Conservation (phyloP, 805 yeast species). For the Starmerella potacharoeniae region DNA sequence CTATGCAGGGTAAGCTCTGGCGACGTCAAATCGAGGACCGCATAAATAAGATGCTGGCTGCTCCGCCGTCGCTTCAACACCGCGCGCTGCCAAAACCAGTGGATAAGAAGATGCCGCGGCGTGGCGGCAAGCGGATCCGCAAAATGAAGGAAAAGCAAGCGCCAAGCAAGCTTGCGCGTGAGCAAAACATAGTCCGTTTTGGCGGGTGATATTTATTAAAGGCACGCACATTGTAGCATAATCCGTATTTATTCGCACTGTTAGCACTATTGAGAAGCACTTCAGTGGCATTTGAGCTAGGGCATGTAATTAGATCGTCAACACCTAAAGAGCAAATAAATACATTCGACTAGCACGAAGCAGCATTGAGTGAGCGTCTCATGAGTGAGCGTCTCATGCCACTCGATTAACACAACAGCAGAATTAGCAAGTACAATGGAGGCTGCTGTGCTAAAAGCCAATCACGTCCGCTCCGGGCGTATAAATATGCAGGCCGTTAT, state of each 20-base stretch:
- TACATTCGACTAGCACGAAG: no score
- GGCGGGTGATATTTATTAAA: conserved; percentile 32
- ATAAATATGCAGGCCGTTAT: conserved; percentile 83
- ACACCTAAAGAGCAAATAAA: no score
- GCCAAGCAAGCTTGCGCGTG: conserved; percentile 66
- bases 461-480: conserved; percentile 36
- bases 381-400: no score
- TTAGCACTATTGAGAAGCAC: no score
- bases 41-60: conserved; percentile 59
- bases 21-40: conserved; percentile 47
- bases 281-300: no score
- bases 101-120: conserved; percentile 63
- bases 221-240: no score
- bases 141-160: conserved; percentile 72
- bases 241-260: not conserved
- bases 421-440: no score
- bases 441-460: conserved; percentile 3
- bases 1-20: conserved; percentile 48
- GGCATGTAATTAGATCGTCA: no score
- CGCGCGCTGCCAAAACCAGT: conserved; percentile 66
- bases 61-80: conserved; percentile 54
- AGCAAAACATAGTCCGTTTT: conserved; percentile 76
- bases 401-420: no score
- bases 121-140: conserved; percentile 76
- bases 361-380: no score